Percentiles rank a stretch among this genome's conserved stretches.
phyloP scores from a whole-genome alignment of 2,329 filamentous ascomycete species.

The Massarina eburnea region DNA sequence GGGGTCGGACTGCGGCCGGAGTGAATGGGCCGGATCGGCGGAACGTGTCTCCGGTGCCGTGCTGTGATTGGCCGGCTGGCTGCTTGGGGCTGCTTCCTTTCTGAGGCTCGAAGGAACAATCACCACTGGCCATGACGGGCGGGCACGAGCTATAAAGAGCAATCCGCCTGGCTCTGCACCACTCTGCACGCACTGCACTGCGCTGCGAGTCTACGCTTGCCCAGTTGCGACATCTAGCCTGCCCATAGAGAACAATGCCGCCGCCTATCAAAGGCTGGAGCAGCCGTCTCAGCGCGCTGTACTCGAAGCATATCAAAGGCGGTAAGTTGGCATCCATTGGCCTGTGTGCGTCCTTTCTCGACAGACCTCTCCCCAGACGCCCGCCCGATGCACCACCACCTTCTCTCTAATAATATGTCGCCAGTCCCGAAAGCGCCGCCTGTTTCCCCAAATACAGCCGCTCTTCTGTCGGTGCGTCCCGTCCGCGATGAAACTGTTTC shows the following conservation, averaged over 20 bases:
- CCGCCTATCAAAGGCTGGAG: slow-evolving; percentile 37
- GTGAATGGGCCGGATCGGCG: neutral
- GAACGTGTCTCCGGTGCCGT: neutral
- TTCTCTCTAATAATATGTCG: slow-evolving; percentile 27
- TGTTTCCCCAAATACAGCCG: slow-evolving; percentile 38
- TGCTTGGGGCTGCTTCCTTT: neutral
- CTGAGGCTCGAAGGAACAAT: too few relatives aligned
- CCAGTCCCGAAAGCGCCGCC: slow-evolving; percentile 41
- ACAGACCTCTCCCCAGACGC: slow-evolving; percentile 24
- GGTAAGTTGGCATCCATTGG: slow-evolving; percentile 42
- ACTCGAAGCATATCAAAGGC: slow-evolving; percentile 37
- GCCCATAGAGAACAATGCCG: slow-evolving; percentile 26
- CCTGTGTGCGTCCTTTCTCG: slow-evolving; percentile 22
- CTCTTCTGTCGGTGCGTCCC: slow-evolving; percentile 42
- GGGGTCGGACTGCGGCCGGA: neutral
- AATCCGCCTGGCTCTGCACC: neutral
- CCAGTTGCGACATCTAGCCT: neutral
- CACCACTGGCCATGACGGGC: neutral
- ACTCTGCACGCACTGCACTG: neutral
- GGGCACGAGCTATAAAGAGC: neutral
- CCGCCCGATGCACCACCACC: slow-evolving; percentile 23
- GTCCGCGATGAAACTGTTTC: slow-evolving; percentile 16
- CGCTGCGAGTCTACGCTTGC: too few relatives aligned
- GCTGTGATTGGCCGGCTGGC: slow-evolving; percentile 8
- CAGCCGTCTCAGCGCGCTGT: slow-evolving; percentile 36